Evolutionary conservation across 495 filamentous ascomycete genomes (phyloP).

Genomic region (Hyaloscypha finlandica): DNA sequence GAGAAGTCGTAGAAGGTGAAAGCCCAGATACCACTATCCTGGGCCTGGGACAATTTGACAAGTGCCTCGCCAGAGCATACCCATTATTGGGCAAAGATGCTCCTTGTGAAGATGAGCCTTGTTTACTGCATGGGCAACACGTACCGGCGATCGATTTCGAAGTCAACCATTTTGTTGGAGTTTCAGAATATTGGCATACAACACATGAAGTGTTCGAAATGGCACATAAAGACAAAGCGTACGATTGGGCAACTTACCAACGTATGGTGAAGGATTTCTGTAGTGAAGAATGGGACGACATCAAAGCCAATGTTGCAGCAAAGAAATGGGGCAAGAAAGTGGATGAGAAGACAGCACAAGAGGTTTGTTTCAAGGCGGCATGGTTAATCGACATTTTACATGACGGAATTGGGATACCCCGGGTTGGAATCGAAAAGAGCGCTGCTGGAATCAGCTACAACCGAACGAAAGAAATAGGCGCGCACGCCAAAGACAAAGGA

Average conservation of each 20-base stretch:
- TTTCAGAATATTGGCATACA: slow-evolving; percentile 99
- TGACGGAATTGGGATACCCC: slow-evolving; percentile 90
- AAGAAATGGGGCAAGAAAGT: slow-evolving; percentile 78
- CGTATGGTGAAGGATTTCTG: slow-evolving; percentile 83
- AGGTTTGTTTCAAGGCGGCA: slow-evolving; percentile 96
- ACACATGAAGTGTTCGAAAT: slow-evolving; percentile 92
- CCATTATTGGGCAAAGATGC: slow-evolving; percentile 89
- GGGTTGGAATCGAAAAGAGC: slow-evolving; percentile 75
- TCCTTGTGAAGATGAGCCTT: slow-evolving; percentile 80
- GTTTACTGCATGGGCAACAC: slow-evolving; percentile 84
- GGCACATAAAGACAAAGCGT: slow-evolving; percentile 76
- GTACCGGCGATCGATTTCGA: slow-evolving; percentile 97
- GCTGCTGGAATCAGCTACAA: slow-evolving; percentile 56
- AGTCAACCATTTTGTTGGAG: slow-evolving; percentile 96
- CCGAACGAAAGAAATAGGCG: slow-evolving; percentile 66
- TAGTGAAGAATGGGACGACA: slow-evolving; percentile 74
- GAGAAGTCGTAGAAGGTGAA: slow-evolving; percentile 41
- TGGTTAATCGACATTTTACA: slow-evolving; percentile 98
- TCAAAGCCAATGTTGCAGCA: slow-evolving; percentile 63
- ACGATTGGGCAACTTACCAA: slow-evolving; percentile 92
- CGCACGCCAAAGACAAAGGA: slow-evolving; percentile 73
- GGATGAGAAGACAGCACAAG: slow-evolving; percentile 69
- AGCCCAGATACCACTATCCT: slow-evolving; percentile 55
- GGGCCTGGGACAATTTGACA: slow-evolving; percentile 83
- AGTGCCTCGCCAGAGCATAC: slow-evolving; percentile 79